Evolutionary conservation across 805 yeast genomes (phyloP).

Genomic region (Kodamaea neixiangensis): DNA sequence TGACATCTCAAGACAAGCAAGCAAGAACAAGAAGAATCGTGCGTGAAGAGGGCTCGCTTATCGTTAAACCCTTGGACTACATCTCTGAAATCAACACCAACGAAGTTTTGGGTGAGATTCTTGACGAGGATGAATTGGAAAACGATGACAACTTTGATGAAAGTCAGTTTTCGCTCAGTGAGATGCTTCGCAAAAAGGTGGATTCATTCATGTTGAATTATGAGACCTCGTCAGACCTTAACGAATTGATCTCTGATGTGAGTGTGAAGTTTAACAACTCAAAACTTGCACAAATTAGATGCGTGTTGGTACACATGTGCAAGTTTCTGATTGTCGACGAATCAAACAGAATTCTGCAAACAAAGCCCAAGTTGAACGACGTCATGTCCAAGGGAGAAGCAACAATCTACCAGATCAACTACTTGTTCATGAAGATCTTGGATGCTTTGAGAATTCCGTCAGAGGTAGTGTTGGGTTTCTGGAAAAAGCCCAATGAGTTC

Average conservation of each 20-base stretch:
- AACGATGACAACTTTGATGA: slow-evolving; percentile 3
- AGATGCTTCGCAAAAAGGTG: slow-evolving; percentile 24
- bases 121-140: slow-evolving; percentile 4
- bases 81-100: slow-evolving; percentile 44
- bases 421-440: slow-evolving; percentile 73
- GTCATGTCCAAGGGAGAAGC: slow-evolving; percentile 53
- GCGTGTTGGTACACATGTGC: slow-evolving; percentile 68
- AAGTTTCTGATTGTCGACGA: slow-evolving; percentile 51
- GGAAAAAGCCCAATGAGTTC: slow-evolving; percentile 72
- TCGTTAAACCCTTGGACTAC: slow-evolving; percentile 45
- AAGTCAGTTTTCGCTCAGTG: slow-evolving; percentile 14
- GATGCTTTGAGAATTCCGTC: slow-evolving; percentile 68
- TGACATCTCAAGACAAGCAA: slow-evolving; percentile 56
- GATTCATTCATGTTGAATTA: slow-evolving; percentile 37
- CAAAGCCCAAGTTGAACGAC: slow-evolving; percentile 43
- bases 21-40: slow-evolving; percentile 62
- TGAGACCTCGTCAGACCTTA: slow-evolving; percentile 31
- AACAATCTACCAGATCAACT: slow-evolving; percentile 71
- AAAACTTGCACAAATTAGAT: slow-evolving; percentile 56
- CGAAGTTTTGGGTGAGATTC: slow-evolving; percentile 31
- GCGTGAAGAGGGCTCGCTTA: slow-evolving; percentile 37
- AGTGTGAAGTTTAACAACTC: slow-evolving; percentile 40
- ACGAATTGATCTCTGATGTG: slow-evolving; percentile 44
- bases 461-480: slow-evolving; percentile 78
- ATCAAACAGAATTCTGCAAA: slow-evolving; percentile 35